These are phyloP conservation scores for Debaryomyces subglobosus DNA, from an alignment of 1,139 yeast species.

Conservation along the genomic window DNA sequence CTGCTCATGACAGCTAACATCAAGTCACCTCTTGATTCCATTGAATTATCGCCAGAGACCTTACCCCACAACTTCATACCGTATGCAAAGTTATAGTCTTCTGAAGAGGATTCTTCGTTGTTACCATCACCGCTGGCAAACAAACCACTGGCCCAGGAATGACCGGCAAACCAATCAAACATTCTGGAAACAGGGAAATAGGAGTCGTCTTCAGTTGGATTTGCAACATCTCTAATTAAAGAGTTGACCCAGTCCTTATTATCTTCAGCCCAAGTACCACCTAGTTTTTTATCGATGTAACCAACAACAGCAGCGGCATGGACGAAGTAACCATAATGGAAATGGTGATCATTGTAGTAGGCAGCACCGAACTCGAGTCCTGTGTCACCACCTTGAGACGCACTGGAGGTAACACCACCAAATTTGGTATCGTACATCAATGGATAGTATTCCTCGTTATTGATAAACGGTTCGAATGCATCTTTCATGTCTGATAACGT, in stretches of 20 bases:
- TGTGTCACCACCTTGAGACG: conserved; percentile 51
- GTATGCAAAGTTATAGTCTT: conserved; percentile 78
- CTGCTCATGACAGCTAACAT: conserved; percentile 69
- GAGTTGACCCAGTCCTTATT: conserved; percentile 69
- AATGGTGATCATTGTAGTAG: conserved; percentile 78
- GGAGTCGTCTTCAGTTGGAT: conserved; percentile 61
- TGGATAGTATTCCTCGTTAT: conserved; percentile 58
- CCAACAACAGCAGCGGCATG: conserved; percentile 82
- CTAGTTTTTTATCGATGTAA: conserved; percentile 57
- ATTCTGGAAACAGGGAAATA: conserved; percentile 76
- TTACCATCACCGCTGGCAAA: conserved; percentile 73
- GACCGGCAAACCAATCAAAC: conserved; percentile 84
- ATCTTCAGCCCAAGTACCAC: conserved; percentile 68
- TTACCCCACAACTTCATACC: conserved; percentile 84
- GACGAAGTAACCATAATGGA: conserved; percentile 77
- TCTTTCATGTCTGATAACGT: conserved; percentile 53
- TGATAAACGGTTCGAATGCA: conserved; percentile 53
- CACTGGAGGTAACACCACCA: conserved; percentile 71
- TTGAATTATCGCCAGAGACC: conserved; percentile 66
- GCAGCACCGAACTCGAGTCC: conserved; percentile 58
- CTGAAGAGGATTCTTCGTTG: conserved; percentile 80
- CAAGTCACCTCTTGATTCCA: conserved; percentile 78
- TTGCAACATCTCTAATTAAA: conserved; percentile 75
- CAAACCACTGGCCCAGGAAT: conserved; percentile 84
- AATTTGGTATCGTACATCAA: conserved; percentile 69